phyloP scores from a whole-genome alignment of 768 basidiomycete species.

The Guyanaporus albipodus region DNA sequence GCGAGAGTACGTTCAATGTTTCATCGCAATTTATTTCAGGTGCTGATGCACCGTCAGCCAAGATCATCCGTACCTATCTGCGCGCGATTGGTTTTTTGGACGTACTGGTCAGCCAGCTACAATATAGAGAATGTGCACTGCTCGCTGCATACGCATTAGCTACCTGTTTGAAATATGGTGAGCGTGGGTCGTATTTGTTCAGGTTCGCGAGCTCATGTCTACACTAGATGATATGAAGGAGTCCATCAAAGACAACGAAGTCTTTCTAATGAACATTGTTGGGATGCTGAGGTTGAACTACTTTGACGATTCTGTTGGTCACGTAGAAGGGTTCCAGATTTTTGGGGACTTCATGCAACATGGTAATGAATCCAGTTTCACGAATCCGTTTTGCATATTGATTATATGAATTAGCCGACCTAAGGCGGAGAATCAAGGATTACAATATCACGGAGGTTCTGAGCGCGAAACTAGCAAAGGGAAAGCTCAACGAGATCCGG shows the following conservation, averaged over 20 bases:
- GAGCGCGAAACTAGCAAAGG: constrained; percentile 10
- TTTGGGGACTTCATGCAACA: constrained; percentile 19
- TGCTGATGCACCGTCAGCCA: constrained; percentile 3
- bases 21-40: neutral
- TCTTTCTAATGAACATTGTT: constrained; percentile 12
- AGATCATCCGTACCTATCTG: constrained; percentile 5
- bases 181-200: neutral
- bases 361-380: constrained; percentile 5
- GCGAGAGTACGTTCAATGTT: neutral
- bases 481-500: constrained; percentile 9
- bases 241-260: constrained; percentile 1
- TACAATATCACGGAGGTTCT: constrained; percentile 14
- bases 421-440: constrained; percentile 6
- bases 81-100: constrained; percentile 1
- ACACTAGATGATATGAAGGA: constrained; percentile 15
- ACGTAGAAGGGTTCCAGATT: constrained; percentile 20
- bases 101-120: constrained; percentile 11
- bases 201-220: neutral
- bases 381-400: neutral
- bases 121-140: constrained; percentile 6
- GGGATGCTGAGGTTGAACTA: constrained; percentile 19
- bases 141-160: constrained; percentile 20
- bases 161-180: constrained; percentile 13
- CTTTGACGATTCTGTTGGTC: constrained; percentile 22
- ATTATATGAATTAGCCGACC: constrained; percentile 3